Evolutionary conservation across 2,329 filamentous ascomycete species (phyloP).

Genomic region (Botryotinia convoluta): DNA sequence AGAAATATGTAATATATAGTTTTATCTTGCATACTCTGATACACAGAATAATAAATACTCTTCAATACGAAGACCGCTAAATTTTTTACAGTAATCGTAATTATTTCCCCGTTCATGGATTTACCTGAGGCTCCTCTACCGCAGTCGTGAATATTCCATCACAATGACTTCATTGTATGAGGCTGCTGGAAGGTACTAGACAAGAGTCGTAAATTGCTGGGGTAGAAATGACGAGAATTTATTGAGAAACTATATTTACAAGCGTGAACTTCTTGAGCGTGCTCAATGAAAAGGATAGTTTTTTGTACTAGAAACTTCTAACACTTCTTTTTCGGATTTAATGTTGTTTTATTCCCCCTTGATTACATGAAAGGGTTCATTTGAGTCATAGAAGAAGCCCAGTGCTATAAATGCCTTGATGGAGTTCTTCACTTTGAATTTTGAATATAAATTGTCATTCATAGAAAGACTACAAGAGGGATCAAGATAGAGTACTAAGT

Average conservation of each 20-base stretch:
- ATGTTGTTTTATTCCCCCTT: neutral
- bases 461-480: too few relatives aligned
- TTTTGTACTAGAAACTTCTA: neutral
- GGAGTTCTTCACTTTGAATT: neutral
- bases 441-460: neutral
- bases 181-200: accelerated
- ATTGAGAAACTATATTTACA: accelerated
- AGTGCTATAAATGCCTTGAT: accelerated
- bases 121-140: accelerated
- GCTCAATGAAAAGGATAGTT: too few relatives aligned
- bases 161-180: neutral
- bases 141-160: neutral
- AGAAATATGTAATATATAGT: neutral
- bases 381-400: neutral
- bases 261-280: too few relatives aligned
- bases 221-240: neutral
- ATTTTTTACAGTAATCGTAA: neutral
- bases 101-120: too few relatives aligned
- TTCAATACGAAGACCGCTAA: accelerated
- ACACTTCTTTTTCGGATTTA: accelerated
- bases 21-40: neutral
- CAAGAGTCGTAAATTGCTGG: accelerated
- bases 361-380: neutral
- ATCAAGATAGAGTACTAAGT: too few relatives aligned
- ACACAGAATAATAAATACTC: neutral